These are phyloP conservation scores for Lichina pygmaea DNA, from an alignment of 495 filamentous ascomycete species.

Conservation along the genomic window DNA sequence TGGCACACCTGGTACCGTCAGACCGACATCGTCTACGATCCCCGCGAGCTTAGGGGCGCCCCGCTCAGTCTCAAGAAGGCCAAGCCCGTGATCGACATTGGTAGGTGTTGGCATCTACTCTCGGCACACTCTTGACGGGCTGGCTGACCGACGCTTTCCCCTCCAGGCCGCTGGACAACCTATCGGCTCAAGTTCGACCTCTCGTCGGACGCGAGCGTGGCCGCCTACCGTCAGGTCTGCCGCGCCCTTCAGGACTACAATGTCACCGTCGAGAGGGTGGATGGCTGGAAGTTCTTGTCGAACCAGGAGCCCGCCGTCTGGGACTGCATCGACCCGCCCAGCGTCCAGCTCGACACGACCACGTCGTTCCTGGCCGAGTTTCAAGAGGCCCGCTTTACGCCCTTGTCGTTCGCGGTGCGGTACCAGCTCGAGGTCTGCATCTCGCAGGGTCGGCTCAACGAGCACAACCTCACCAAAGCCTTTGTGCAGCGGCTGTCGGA, in stretches of 20 bases:
- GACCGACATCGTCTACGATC: constrained; percentile 34
- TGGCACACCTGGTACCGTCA: constrained; percentile 49
- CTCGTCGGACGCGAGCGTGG: constrained; percentile 5
- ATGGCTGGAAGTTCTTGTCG: constrained; percentile 10
- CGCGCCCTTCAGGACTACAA: constrained; percentile 49
- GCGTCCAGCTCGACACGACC: constrained; percentile 10
- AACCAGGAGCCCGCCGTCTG: constrained; percentile 17
- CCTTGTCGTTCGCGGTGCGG: constrained; percentile 41
- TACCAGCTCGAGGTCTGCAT: constrained; percentile 90
- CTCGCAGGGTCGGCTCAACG: constrained; percentile 52
- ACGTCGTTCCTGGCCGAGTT: constrained; percentile 12
- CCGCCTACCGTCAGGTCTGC: constrained; percentile 17
- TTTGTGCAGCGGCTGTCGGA: constrained; percentile 35
- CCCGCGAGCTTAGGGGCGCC: constrained; percentile 10
- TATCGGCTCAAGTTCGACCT: constrained; percentile 27
- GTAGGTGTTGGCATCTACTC: constrained; percentile 13
- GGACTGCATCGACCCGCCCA: constrained; percentile 26
- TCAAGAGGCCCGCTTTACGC: constrained; percentile 9
- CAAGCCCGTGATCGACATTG: constrained; percentile 44
- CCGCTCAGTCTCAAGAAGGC: constrained; percentile 28
- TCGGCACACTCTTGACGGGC: not conserved
- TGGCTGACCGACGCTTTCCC: not conserved
- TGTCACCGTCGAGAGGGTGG: constrained; percentile 17
- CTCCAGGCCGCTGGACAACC: constrained; percentile 33
- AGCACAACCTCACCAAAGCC: constrained; percentile 35